Conservation (phyloP, 2,329 filamentous ascomycete genomes). For the Nothophaeocryptopus gaeumannii region DNA sequence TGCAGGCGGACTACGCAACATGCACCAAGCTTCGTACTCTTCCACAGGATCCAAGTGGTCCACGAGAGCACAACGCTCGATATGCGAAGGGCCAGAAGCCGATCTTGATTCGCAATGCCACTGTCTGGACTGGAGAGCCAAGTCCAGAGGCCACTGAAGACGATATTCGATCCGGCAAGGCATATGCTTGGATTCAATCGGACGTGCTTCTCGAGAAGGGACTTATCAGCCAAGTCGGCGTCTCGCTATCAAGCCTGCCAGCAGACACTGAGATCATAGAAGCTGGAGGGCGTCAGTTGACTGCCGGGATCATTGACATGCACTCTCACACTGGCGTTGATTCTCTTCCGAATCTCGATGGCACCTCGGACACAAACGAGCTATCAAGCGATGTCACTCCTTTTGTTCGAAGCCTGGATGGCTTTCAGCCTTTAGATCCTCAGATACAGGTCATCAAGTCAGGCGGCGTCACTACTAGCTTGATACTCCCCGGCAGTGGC, state of each 20-base stretch:
- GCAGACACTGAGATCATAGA: constrained; percentile 54
- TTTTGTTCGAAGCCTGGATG: constrained; percentile 65
- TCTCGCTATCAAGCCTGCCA: constrained; percentile 45
- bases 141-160: constrained; percentile 50
- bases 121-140: constrained; percentile 65
- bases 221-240: constrained; percentile 57
- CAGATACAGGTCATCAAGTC: constrained; percentile 69
- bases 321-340: constrained; percentile 65
- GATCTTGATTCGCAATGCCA: constrained; percentile 64
- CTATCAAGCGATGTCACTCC: constrained; percentile 63
- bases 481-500: constrained; percentile 66
- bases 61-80: constrained; percentile 59
- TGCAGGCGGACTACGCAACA: constrained; percentile 54
- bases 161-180: constrained; percentile 57
- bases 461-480: constrained; percentile 67
- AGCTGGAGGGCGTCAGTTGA: constrained; percentile 60
- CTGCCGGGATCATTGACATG: constrained; percentile 68
- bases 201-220: constrained; percentile 62
- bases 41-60: constrained; percentile 56
- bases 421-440: constrained; percentile 60
- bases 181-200: constrained; percentile 59
- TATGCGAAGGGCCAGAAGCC: constrained; percentile 58
- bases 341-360: constrained; percentile 54
- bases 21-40: constrained; percentile 56
- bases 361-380: constrained; percentile 62